These are phyloP conservation scores for Corylus americana DNA, from an alignment of 306 rosid species.

Conservation along the genomic window DNA sequence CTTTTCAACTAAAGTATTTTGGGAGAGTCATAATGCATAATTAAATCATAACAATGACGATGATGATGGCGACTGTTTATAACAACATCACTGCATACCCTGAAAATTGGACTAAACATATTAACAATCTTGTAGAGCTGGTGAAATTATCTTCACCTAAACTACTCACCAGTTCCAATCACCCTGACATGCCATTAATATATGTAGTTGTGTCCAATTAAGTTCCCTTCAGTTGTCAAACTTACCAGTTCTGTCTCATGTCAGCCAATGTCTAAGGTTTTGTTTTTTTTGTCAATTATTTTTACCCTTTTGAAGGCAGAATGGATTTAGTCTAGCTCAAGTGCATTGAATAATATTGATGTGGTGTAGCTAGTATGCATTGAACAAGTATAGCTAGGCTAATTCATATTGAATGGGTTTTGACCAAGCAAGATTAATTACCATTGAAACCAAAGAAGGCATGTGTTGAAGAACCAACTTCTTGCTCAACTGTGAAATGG, in stretches of 20 bases:
- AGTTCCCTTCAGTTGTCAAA: not conserved
- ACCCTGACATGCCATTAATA: not conserved
- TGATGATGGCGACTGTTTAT: not conserved
- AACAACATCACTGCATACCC: not conserved
- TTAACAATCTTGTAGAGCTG: not conserved
- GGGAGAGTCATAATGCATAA: not conserved
- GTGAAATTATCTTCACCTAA: not conserved
- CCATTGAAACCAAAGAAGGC: slow-evolving; percentile 99
- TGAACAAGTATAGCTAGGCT: not conserved
- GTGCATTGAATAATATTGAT: not conserved
- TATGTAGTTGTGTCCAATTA: not conserved
- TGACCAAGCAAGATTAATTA: slow-evolving; percentile 28
- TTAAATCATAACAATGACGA: not conserved
- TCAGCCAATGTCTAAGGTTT: not conserved
- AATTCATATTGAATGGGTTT: not conserved
- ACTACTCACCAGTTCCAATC: not conserved
- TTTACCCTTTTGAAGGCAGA: not conserved
- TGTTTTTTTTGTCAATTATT: not conserved
- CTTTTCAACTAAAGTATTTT: not conserved
- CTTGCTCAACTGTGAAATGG: slow-evolving; percentile 98
- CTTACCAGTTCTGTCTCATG: not conserved
- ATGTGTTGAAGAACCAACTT: slow-evolving; percentile 98
- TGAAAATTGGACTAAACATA: not conserved
- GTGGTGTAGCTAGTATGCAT: not conserved
- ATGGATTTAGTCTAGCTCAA: not conserved